Evolutionary conservation across 441 rosid genomes (phyloP).

Genomic region (Populus trichocarpa): DNA sequence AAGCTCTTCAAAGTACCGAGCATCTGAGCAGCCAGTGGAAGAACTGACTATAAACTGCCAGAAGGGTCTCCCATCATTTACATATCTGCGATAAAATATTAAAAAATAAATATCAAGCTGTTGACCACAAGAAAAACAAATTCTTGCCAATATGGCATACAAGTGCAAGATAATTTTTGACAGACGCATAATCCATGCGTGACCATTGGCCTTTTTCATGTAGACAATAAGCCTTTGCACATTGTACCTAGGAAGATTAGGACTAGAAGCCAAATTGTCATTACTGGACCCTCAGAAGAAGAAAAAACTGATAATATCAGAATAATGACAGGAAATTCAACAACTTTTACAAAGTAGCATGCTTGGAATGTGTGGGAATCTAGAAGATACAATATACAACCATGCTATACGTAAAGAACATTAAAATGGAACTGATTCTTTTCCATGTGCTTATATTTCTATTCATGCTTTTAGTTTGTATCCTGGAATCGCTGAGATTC

Average conservation of each 20-base stretch:
- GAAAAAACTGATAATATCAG: background rate
- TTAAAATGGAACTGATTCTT: background rate
- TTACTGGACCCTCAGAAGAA: background rate
- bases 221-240: background rate
- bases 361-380: background rate
- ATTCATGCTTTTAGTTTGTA: background rate
- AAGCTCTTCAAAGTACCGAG: conserved; percentile 87
- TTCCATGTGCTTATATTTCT: background rate
- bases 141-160: background rate
- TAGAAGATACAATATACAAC: background rate
- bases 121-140: background rate
- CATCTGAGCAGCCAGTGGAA: conserved; percentile 89
- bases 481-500: background rate
- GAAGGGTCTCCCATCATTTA: conserved; percentile 93
- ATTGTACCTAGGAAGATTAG: background rate
- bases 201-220: background rate
- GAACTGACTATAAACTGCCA: conserved; percentile 87
- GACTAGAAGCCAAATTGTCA: background rate
- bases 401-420: background rate
- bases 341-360: background rate
- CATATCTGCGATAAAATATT: conserved; percentile 50
- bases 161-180: background rate
- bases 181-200: background rate
- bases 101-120: background rate
- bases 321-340: background rate